A percentile compares a stretch with the other conserved stretches of the same genome.
phyloP scores from a whole-genome alignment of 192 early-diverging fungal genomes.

The Gorgonomyces haynaldii region DNA sequence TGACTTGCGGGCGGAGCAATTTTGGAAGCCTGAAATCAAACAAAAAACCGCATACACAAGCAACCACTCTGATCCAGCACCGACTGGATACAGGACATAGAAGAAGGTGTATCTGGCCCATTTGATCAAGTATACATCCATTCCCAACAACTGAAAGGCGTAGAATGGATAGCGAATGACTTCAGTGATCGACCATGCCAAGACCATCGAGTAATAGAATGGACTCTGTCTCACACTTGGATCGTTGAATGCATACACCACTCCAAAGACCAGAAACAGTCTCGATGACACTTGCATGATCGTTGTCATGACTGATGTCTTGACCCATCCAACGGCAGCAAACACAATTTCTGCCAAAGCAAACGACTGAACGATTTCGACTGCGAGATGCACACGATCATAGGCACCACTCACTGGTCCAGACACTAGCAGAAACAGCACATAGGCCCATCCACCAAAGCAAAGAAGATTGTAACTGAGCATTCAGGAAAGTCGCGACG shows the following conservation, averaged over 20 bases:
- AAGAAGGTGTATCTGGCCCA: constrained; percentile 92
- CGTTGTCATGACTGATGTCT: constrained; percentile 67
- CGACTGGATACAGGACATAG: constrained; percentile 82
- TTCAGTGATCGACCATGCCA: constrained; percentile 90
- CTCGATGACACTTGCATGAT: constrained; percentile 80
- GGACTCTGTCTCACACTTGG: constrained; percentile 32
- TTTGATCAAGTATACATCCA: constrained; percentile 39
- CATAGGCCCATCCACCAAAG: too few species aligned
- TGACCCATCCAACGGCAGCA: constrained; percentile 56
- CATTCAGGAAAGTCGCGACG: too few species aligned
- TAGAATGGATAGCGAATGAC: constrained; percentile 88
- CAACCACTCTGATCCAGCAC: constrained; percentile 72
- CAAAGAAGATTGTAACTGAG: too few species aligned
- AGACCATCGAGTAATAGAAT: constrained; percentile 43
- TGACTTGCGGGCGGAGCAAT: constrained; percentile 36
- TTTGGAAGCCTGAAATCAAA: constrained; percentile 8
- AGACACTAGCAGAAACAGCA: too few species aligned
- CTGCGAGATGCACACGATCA: constrained; percentile 45
- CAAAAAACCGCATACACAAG: constrained; percentile 57
- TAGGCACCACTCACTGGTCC: constrained; percentile 47
- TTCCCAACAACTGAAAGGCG: constrained; percentile 53
- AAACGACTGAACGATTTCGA: constrained; percentile 70
- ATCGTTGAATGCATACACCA: constrained; percentile 55
- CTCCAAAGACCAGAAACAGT: constrained; percentile 72
- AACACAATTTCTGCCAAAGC: constrained; percentile 54